Conservation (phyloP, 2,329 filamentous ascomycete genomes). For the Sporothrix luriei region DNA sequence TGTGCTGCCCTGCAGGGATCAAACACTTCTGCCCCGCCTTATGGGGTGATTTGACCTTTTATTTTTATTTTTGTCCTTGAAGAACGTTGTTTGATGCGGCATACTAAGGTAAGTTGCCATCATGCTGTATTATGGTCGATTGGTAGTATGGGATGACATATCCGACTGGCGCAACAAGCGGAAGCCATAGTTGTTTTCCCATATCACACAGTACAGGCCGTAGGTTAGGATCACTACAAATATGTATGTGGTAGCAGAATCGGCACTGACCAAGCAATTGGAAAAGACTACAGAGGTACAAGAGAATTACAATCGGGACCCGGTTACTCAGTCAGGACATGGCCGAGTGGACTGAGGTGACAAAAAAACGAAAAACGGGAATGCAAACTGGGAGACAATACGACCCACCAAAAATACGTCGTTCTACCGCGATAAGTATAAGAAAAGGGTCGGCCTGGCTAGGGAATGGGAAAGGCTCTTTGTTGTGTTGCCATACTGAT, state of each 20-base stretch:
- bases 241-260: slow-evolving; percentile 1
- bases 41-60: background rate
- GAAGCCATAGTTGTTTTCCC: background rate
- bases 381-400: background rate
- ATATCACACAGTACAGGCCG: background rate
- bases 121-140: background rate
- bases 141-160: background rate
- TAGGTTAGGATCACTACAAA: background rate
- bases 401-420: slow-evolving; percentile 12
- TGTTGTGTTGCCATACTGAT: background rate
- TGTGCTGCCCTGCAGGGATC: slow-evolving; percentile 14
- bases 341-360: background rate
- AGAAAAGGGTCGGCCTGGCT: background rate
- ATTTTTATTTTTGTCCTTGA: too few relatives aligned
- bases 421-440: background rate
- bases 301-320: background rate
- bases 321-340: background rate
- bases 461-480: background rate
- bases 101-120: background rate
- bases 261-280: slow-evolving; percentile 21
- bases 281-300: background rate
- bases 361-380: slow-evolving; percentile 12
- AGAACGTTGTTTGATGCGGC: background rate
- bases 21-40: slow-evolving; percentile 19
- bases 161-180: background rate